Evolutionary conservation across 352 stramenopile species (phyloP).

Genomic region (Globisporangium cylindrosporum): DNA sequence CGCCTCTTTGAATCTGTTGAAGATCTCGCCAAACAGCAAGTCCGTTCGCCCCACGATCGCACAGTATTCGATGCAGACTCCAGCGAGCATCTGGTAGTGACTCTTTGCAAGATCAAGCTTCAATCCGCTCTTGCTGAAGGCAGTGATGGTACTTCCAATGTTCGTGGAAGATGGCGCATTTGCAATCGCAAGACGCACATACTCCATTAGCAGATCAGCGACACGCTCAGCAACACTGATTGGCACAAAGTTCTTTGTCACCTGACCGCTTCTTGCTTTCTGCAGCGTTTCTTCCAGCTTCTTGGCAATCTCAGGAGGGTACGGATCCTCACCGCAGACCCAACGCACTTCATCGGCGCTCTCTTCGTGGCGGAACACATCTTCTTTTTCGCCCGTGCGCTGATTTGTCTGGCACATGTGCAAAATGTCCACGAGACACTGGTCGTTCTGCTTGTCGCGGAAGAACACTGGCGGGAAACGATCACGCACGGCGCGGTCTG

Average conservation of each 20-base stretch:
- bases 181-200: constrained; percentile 83
- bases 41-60: constrained; percentile 85
- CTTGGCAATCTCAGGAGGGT: constrained; percentile 73
- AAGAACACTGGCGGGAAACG: constrained; percentile 88
- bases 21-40: constrained; percentile 87
- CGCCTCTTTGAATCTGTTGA: constrained; percentile 78
- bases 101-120: constrained; percentile 90
- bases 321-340: constrained; percentile 78
- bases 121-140: constrained; percentile 57
- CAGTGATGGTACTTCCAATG: constrained; percentile 12
- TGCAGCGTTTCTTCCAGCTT: constrained; percentile 85
- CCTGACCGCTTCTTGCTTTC: constrained; percentile 73
- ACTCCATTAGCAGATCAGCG: constrained; percentile 88
- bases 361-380: constrained; percentile 83
- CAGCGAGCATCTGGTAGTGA: constrained; percentile 95
- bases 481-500: constrained; percentile 77
- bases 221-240: constrained; percentile 89
- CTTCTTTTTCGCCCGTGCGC: constrained; percentile 82
- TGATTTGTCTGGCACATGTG: constrained; percentile 91
- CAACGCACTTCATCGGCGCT: constrained; percentile 83
- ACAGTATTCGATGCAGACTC: constrained; percentile 96
- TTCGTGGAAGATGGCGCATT: constrained; percentile 53
- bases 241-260: constrained; percentile 87
- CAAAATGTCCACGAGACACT: constrained; percentile 87
- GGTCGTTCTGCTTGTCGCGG: constrained; percentile 85